Evolutionary conservation across 352 stramenopile species (phyloP).

Genomic region (Thraustochytrium sp.): DNA sequence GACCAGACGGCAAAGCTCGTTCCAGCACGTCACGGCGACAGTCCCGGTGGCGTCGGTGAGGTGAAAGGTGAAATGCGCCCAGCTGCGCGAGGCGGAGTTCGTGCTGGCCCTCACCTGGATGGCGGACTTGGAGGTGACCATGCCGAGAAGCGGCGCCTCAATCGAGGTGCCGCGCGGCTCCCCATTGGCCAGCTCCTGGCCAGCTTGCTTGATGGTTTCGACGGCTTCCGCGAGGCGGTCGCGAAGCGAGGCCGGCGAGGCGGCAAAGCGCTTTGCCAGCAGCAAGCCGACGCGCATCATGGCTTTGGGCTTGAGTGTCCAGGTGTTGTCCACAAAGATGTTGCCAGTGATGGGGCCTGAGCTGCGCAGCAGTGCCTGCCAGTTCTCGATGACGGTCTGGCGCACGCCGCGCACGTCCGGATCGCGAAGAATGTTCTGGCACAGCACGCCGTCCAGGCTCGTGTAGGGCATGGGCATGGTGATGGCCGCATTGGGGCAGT

Average conservation of each 20-base stretch:
- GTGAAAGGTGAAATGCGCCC: not conserved
- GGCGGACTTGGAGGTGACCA: not conserved
- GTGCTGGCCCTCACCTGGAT: not conserved
- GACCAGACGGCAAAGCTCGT: constrained; percentile 5
- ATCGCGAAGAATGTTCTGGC: not conserved
- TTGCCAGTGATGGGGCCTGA: not conserved
- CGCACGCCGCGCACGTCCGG: not conserved
- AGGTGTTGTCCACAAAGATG: not conserved
- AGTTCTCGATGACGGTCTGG: not conserved
- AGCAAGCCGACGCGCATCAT: no score
- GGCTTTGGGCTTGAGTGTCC: no score
- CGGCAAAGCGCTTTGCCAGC: not conserved
- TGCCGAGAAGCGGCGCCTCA: not conserved
- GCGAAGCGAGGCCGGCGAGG: not conserved
- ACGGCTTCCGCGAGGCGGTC: not conserved
- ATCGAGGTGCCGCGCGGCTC: not conserved
- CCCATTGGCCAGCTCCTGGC: not conserved
- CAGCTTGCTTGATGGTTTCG: not conserved
- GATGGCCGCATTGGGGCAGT: not conserved
- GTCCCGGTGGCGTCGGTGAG: not conserved
- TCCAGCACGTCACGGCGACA: not conserved
- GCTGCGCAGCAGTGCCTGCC: not conserved
- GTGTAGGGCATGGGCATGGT: constrained; percentile 16
- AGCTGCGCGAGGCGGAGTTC: not conserved
- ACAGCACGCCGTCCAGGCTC: not conserved